These are phyloP conservation scores for Candida sp. DNA, from an alignment of 1,139 yeast species.

Conservation along the genomic window DNA sequence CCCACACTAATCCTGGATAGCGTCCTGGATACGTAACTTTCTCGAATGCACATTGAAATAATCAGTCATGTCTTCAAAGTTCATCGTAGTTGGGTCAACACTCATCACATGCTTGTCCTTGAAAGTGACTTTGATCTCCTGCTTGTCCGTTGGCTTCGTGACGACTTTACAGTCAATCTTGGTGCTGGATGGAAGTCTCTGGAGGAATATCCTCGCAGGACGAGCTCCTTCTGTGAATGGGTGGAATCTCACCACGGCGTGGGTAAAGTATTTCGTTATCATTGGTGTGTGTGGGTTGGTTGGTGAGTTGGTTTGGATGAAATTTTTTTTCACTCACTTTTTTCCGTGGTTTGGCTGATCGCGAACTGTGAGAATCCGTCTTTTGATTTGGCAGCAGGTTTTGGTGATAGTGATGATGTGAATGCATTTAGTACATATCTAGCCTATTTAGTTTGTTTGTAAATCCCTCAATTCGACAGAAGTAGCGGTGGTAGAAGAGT, in stretches of 20 bases:
- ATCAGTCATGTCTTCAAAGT: slow-evolving; percentile 57
- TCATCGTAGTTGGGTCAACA: slow-evolving; percentile 64
- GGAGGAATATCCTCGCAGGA: slow-evolving; percentile 78
- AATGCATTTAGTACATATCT: background rate
- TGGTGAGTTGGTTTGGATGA: background rate
- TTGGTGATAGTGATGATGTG: background rate
- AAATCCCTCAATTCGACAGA: background rate
- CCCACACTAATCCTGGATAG: slow-evolving; percentile 37
- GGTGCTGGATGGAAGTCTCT: slow-evolving; percentile 77
- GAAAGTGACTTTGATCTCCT: slow-evolving; percentile 74
- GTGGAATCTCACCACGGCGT: slow-evolving; percentile 77
- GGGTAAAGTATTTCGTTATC: slow-evolving; percentile 87
- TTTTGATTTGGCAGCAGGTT: background rate
- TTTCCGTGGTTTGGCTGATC: background rate
- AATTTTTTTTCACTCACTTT: slow-evolving; percentile 5
- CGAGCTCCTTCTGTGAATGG: slow-evolving; percentile 81
- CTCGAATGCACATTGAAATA: slow-evolving; percentile 74
- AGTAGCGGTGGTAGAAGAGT: background rate
- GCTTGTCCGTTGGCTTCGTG: slow-evolving; percentile 47
- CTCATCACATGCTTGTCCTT: slow-evolving; percentile 79
- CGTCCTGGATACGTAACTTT: slow-evolving; percentile 67
- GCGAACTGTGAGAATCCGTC: background rate
- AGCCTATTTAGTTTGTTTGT: no score
- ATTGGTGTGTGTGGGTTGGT: slow-evolving; percentile 30
- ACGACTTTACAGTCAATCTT: slow-evolving; percentile 62